Conservation (phyloP, 495 filamentous ascomycete genomes). For the Annulohypoxylon stygium region DNA sequence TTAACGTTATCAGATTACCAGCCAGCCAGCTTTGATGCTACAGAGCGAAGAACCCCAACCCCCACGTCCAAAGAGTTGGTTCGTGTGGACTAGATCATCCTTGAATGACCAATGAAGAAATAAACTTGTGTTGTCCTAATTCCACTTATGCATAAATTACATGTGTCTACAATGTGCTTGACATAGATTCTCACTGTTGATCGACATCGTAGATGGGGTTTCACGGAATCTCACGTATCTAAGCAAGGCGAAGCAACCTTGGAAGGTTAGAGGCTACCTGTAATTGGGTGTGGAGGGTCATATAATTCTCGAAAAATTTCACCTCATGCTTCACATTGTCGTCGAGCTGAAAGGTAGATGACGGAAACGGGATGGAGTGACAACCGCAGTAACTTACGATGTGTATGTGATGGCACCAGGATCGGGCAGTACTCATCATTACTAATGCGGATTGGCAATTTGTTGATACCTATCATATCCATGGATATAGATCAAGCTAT, state of each 20-base stretch:
- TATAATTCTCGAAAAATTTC: background rate
- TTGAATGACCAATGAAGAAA: slow-evolving; percentile 20
- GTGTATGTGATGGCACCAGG: background rate
- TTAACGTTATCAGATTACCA: slow-evolving; percentile 40
- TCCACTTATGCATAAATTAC: slow-evolving; percentile 4
- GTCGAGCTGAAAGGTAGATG: background rate
- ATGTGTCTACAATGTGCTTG: slow-evolving; percentile 1
- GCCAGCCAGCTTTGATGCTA: background rate
- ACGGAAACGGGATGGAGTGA: background rate
- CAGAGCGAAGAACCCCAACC: slow-evolving; percentile 15
- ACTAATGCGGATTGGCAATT: background rate
- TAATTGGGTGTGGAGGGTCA: background rate
- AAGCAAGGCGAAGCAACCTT: background rate
- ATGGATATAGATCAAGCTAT: background rate
- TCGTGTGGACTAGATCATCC: slow-evolving; percentile 1
- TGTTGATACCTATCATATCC: background rate
- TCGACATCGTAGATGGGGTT: slow-evolving; percentile 5
- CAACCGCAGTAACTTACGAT: background rate
- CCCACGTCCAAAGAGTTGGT: slow-evolving; percentile 29
- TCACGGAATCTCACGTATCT: slow-evolving; percentile 3
- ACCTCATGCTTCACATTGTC: background rate
- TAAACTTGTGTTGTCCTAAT: background rate
- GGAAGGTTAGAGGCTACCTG: background rate
- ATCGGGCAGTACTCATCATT: background rate
- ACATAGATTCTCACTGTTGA: background rate